phyloP scores from a whole-genome alignment of 768 basidiomycete genomes.

The Mycena alexandri region DNA sequence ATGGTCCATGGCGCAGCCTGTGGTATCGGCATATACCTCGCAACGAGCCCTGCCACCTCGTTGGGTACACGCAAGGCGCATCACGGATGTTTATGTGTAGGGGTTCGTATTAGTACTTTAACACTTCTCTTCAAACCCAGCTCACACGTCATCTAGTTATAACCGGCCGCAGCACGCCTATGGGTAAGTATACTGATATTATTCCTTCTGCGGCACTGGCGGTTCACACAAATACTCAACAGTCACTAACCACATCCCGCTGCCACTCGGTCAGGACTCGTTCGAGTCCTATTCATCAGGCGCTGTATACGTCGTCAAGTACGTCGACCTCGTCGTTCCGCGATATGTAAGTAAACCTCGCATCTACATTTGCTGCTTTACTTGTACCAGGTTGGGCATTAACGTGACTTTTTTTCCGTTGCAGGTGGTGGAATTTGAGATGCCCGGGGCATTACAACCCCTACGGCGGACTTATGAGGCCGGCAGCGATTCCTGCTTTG shows the following conservation, averaged over 20 bases:
- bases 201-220: background rate
- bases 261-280: conserved; percentile 10
- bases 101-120: conserved; percentile 2
- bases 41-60: conserved; percentile 16
- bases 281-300: conserved; percentile 12
- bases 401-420: too few relatives aligned
- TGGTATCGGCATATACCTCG: conserved; percentile 28
- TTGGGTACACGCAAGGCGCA: conserved; percentile 16
- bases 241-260: background rate
- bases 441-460: background rate
- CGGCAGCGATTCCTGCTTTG: background rate
- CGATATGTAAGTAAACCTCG: conserved; percentile 22
- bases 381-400: too few relatives aligned
- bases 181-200: background rate
- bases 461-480: background rate
- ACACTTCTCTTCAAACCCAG: background rate
- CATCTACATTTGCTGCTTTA: too few relatives aligned
- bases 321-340: conserved; percentile 31
- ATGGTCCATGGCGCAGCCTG: conserved; percentile 19
- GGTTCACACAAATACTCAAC: background rate
- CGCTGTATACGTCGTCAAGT: conserved; percentile 29
- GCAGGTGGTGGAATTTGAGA: conserved; percentile 30
- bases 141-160: conserved; percentile 9
- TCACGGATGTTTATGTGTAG: conserved; percentile 32
- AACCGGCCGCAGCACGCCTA: conserved; percentile 8